phyloP scores from a whole-genome alignment of 1,284 basidiomycete genomes.

The Moesziomyces sp. region DNA sequence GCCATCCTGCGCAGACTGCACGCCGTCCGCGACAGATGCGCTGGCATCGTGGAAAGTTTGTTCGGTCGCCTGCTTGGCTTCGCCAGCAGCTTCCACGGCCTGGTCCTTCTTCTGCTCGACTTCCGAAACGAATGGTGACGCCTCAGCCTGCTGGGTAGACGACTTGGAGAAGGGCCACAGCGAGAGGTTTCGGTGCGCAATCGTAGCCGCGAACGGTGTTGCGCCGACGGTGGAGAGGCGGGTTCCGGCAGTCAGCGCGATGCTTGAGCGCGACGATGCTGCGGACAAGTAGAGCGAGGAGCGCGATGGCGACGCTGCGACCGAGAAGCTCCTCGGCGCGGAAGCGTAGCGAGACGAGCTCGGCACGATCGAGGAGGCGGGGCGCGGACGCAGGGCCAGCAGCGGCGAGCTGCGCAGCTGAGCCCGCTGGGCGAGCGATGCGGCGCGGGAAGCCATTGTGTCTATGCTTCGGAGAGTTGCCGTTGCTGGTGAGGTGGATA shows the following conservation, averaged over 20 bases:
- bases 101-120: slow-evolving; percentile 17
- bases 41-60: slow-evolving; percentile 10
- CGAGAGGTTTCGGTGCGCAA: slow-evolving; percentile 21
- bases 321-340: slow-evolving; percentile 8
- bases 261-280: slow-evolving; percentile 14
- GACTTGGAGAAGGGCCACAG: slow-evolving; percentile 19
- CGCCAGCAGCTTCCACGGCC: slow-evolving; percentile 4
- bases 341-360: not conserved
- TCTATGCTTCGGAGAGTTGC: not conserved
- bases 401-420: slow-evolving; percentile 22
- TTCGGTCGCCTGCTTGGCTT: slow-evolving; percentile 13
- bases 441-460: slow-evolving; percentile 24
- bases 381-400: slow-evolving; percentile 16
- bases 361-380: slow-evolving; percentile 1
- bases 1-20: slow-evolving; percentile 9
- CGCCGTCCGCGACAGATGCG: slow-evolving; percentile 6
- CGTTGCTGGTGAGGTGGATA: not conserved
- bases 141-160: not conserved
- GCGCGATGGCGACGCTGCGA: slow-evolving; percentile 15
- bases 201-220: slow-evolving; percentile 24
- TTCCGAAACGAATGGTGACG: slow-evolving; percentile 10
- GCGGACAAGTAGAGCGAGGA: slow-evolving; percentile 22
- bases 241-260: slow-evolving; percentile 14
- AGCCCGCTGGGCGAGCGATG: slow-evolving; percentile 25
- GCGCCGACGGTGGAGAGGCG: not conserved